Evolutionary conservation across 345 rosid genomes (phyloP).

Genomic region (Lepidium africanum): DNA sequence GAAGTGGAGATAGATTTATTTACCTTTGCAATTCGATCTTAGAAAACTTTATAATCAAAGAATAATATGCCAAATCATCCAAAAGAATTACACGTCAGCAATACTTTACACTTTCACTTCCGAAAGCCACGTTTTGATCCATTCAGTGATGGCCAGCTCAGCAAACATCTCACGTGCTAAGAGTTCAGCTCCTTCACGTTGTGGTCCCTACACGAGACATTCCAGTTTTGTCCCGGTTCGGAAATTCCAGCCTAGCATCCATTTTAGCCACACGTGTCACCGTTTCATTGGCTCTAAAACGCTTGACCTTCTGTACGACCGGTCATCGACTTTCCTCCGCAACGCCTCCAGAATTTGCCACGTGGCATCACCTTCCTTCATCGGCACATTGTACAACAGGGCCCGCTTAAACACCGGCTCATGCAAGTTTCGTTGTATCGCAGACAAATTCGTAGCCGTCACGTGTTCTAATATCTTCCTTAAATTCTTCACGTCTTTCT

Average conservation of each 20-base stretch:
- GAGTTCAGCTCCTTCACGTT: conserved; percentile 7
- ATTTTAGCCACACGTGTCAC: conserved; percentile 24
- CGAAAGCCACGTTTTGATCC: background rate
- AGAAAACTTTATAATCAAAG: background rate
- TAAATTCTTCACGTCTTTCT: conserved; percentile 59
- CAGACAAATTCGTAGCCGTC: conserved; percentile 58
- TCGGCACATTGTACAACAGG: conserved; percentile 46
- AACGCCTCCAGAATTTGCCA: conserved; percentile 63
- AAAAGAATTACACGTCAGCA: conserved; percentile 30
- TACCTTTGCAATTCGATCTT: background rate
- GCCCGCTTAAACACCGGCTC: conserved; percentile 58
- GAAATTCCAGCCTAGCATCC: conserved; percentile 32
- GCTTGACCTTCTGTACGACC: conserved; percentile 46
- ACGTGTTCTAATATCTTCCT: conserved; percentile 62
- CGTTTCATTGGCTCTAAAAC: conserved; percentile 24
- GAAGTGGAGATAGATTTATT: no score
- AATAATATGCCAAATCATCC: conserved; percentile 16
- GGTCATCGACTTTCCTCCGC: conserved; percentile 35
- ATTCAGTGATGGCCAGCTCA: conserved; percentile 20
- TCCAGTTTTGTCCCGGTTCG: background rate
- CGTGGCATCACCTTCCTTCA: conserved; percentile 73
- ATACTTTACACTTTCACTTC: conserved; percentile 23
- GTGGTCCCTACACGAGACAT: conserved; percentile 21
- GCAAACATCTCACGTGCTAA: conserved; percentile 27
- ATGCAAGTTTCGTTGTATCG: conserved; percentile 57